Percentiles rank a stretch among this genome's conserved stretches.
phyloP scores from a whole-genome alignment of 148 eudicot species.

The Tetragonia tetragonoides region DNA sequence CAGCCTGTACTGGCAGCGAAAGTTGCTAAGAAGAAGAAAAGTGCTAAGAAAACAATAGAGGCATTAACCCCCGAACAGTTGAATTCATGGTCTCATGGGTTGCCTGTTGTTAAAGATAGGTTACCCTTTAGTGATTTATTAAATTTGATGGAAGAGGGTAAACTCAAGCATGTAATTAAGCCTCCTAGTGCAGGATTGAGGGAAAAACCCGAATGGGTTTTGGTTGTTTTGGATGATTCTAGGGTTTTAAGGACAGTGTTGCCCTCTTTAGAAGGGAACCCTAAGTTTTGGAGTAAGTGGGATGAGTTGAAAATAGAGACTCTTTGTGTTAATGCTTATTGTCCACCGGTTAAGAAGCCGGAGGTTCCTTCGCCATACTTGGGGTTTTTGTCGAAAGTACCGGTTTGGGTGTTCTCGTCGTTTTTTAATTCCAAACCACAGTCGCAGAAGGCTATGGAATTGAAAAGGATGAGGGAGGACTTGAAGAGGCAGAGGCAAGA shows the following conservation, averaged over 20 bases:
- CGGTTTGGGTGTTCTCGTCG: constrained; percentile 37
- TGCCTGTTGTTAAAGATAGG: constrained; percentile 62
- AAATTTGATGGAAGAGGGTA: constrained; percentile 58
- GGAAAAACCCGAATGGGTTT: constrained; percentile 54
- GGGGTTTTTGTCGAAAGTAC: constrained; percentile 58
- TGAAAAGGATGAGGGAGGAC: constrained; percentile 72
- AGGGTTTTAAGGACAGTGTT: constrained; percentile 80
- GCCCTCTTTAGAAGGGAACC: constrained; percentile 62
- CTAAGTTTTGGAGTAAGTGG: constrained; percentile 76
- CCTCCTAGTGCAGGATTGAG: constrained; percentile 45
- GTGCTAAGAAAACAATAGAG: constrained; percentile 43
- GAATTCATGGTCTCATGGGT: constrained; percentile 64
- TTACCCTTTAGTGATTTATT: constrained; percentile 63
- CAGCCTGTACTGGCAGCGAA: constrained; percentile 61
- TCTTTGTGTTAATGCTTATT: constrained; percentile 73
- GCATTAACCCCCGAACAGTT: constrained; percentile 59
- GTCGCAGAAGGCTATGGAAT: constrained; percentile 68
- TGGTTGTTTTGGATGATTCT: constrained; percentile 77
- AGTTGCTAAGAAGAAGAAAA: constrained; percentile 54
- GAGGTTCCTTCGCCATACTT: constrained; percentile 67
- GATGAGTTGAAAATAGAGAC: constrained; percentile 60
- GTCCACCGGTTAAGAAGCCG: constrained; percentile 74
- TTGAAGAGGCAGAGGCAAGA: constrained; percentile 46
- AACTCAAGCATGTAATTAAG: constrained; percentile 73
- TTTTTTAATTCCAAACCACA: constrained; percentile 49